Evolutionary conservation across 805 yeast genomes (phyloP).

Genomic region (Lipomyces sp.): DNA sequence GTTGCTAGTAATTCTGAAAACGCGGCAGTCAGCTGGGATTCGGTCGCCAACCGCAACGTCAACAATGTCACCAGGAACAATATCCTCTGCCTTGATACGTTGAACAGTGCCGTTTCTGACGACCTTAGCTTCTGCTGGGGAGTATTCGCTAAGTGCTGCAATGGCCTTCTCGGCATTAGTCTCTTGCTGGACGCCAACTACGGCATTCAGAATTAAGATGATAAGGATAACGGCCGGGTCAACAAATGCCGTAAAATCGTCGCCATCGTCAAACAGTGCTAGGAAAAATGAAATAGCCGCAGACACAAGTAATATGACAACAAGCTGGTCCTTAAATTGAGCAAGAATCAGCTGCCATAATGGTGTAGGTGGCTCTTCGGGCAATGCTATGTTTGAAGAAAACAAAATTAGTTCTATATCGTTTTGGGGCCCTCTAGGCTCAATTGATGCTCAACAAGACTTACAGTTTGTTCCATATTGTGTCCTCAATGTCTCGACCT

Average conservation of each 20-base stretch:
- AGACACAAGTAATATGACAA: conserved; percentile 45
- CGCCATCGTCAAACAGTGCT: conserved; percentile 44
- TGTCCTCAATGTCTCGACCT: conserved; percentile 32
- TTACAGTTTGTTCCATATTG: conserved; percentile 39
- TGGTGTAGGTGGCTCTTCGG: conserved; percentile 48
- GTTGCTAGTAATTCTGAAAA: conserved; percentile 44
- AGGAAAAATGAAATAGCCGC: conserved; percentile 46
- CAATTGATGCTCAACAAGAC: background rate
- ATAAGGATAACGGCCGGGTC: conserved; percentile 53
- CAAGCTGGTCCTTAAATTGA: conserved; percentile 49
- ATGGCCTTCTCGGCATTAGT: conserved; percentile 57
- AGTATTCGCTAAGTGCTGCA: conserved; percentile 54
- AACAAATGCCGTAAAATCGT: conserved; percentile 45
- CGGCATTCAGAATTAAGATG: conserved; percentile 54
- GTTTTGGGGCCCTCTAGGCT: background rate
- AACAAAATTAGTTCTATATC: conserved; percentile 6
- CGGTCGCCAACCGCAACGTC: conserved; percentile 51
- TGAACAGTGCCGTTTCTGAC: conserved; percentile 50
- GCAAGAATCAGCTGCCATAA: conserved; percentile 46
- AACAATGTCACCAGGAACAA: conserved; percentile 54
- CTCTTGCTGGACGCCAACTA: conserved; percentile 58
- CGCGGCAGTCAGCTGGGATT: conserved; percentile 52
- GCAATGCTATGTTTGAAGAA: conserved; percentile 40
- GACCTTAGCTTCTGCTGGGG: conserved; percentile 55
- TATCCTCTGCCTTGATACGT: conserved; percentile 50